These are phyloP conservation scores for Cryphonectria japonica DNA, from an alignment of 2,329 filamentous ascomycete genomes.

Conservation along the genomic window DNA sequence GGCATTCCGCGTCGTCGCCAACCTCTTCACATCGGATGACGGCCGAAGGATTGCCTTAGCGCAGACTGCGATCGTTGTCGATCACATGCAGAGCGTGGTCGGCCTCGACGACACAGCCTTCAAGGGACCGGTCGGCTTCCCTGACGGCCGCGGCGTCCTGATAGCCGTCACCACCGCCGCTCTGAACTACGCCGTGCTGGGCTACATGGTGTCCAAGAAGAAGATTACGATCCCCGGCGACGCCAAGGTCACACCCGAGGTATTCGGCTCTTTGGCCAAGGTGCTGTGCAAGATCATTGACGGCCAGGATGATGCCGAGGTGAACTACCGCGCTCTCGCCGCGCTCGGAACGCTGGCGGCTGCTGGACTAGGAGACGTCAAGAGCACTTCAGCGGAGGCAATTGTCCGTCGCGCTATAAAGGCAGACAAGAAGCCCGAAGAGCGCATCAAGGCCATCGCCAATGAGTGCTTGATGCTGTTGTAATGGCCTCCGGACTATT, in stretches of 20 bases:
- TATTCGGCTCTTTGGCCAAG: slow-evolving; percentile 48
- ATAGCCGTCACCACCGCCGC: slow-evolving; percentile 81
- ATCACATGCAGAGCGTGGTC: slow-evolving; percentile 66
- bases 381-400: slow-evolving; percentile 45
- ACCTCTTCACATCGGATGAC: slow-evolving; percentile 76
- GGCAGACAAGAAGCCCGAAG: slow-evolving; percentile 49
- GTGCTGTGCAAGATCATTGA: slow-evolving; percentile 66
- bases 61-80: slow-evolving; percentile 59
- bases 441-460: slow-evolving; percentile 51
- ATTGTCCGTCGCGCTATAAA: slow-evolving; percentile 47
- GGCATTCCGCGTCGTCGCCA: slow-evolving; percentile 77
- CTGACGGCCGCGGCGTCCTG: slow-evolving; percentile 75
- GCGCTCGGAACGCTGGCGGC: slow-evolving; percentile 78
- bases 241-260: slow-evolving; percentile 47
- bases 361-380: slow-evolving; percentile 54
- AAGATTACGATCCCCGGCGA: slow-evolving; percentile 41
- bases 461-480: slow-evolving; percentile 50
- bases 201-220: slow-evolving; percentile 51
- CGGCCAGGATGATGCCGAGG: slow-evolving; percentile 76
- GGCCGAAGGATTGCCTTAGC: slow-evolving; percentile 70
- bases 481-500: neutral
- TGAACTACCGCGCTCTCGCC: slow-evolving; percentile 80
- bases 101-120: slow-evolving; percentile 51
- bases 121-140: slow-evolving; percentile 50
- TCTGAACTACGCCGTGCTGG: slow-evolving; percentile 82